Percentiles rank a stretch among this genome's conserved stretches.
Evolutionary conservation across 306 rosid genomes (phyloP).

Genomic region (Lathyrus aphaca): DNA sequence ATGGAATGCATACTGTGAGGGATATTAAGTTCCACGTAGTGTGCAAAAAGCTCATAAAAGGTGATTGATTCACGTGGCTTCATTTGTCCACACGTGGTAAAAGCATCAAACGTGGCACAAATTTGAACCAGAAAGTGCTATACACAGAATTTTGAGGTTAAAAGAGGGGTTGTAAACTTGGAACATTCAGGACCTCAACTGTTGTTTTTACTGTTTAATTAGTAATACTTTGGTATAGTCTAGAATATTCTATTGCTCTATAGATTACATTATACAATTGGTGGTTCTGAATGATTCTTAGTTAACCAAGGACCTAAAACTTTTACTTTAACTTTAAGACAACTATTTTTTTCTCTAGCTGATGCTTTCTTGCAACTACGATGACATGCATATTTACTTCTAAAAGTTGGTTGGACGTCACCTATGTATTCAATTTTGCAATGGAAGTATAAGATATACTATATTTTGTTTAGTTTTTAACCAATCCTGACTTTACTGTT

Average conservation of each 20-base stretch:
- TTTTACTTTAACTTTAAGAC: background rate
- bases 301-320: background rate
- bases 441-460: no score
- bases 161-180: background rate
- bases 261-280: no score
- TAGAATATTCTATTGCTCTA: conserved; percentile 30
- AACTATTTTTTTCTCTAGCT: background rate
- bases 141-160: conserved; percentile 22
- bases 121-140: background rate
- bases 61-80: conserved; percentile 53
- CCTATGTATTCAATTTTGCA: no score
- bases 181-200: background rate
- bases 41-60: conserved; percentile 37
- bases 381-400: background rate
- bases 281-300: background rate
- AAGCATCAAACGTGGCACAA: conserved; percentile 47
- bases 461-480: no score
- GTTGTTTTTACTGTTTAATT: conserved; percentile 18
- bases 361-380: background rate
- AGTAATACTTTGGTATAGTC: background rate
- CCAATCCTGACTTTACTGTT: no score
- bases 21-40: conserved; percentile 49
- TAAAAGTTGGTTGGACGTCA: no score
- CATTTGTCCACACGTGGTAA: conserved; percentile 45
- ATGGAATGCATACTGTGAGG: conserved; percentile 37